Percentiles rank a stretch among this genome's conserved stretches.
These are phyloP conservation scores for Aaosphaeria pasadenensis DNA, from an alignment of 2,329 filamentous ascomycete genomes.

Conservation along the genomic window DNA sequence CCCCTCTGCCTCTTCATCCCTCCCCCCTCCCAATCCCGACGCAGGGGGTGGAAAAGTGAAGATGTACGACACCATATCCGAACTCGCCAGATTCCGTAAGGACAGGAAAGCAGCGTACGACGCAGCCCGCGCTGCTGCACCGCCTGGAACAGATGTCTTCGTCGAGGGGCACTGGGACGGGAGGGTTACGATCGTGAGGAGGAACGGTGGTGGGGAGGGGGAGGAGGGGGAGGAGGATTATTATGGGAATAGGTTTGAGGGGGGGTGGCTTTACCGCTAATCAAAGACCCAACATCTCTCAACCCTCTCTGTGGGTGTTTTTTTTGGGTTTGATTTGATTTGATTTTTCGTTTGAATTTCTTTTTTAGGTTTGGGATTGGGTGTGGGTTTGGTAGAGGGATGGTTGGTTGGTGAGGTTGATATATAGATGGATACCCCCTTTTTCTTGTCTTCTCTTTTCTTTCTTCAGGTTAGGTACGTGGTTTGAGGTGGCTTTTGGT, in stretches of 20 bases:
- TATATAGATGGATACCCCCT: too few relatives aligned
- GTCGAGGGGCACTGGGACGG: constrained; percentile 61
- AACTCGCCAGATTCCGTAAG: constrained; percentile 54
- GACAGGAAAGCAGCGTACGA: constrained; percentile 52
- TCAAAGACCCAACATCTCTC: too few relatives aligned
- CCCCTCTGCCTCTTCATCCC: constrained; percentile 9
- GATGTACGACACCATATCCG: constrained; percentile 49
- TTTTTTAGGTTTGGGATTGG: too few relatives aligned
- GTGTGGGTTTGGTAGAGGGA: too few relatives aligned
- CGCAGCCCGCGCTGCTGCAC: constrained; percentile 25
- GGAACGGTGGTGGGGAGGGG: constrained; percentile 33
- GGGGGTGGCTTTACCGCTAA: constrained; percentile 46
- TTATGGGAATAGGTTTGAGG: constrained; percentile 54
- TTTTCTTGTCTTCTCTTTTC: too few relatives aligned
- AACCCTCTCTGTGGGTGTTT: too few relatives aligned
- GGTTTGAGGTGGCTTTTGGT: too few relatives aligned
- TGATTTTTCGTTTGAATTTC: too few relatives aligned
- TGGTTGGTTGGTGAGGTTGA: too few relatives aligned
- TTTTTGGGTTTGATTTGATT: too few relatives aligned
- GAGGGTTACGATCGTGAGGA: constrained; percentile 56
- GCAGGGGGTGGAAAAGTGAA: constrained; percentile 8
- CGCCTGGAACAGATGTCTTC: constrained; percentile 20
- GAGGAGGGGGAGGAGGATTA: constrained; percentile 46
- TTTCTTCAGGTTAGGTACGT: too few relatives aligned
- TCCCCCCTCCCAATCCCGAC: constrained; percentile 5